A percentile compares a stretch with the other conserved stretches of the same genome.
Evolutionary conservation across 208 protist genomes (phyloP).

Genomic region (Trypanosoma theileri): DNA sequence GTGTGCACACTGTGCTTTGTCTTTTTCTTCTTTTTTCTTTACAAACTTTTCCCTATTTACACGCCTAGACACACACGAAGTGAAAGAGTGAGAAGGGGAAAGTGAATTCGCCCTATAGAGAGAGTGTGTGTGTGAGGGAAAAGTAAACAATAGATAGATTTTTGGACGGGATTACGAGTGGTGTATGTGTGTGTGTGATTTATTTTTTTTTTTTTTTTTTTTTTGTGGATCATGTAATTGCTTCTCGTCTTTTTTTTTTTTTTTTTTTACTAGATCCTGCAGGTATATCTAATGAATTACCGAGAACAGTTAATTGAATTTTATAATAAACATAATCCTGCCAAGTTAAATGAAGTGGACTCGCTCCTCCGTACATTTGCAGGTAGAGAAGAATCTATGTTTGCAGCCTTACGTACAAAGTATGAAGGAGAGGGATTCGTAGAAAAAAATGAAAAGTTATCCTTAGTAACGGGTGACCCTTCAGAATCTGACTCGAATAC

Average conservation of each 20-base stretch:
- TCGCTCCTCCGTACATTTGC: constrained; percentile 43
- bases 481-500: background rate
- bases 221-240: background rate
- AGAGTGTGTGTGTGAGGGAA: too few species aligned
- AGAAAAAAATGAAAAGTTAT: background rate
- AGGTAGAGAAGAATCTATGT: constrained; percentile 49
- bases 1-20: too few species aligned
- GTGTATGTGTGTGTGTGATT: constrained; percentile 14
- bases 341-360: constrained; percentile 54
- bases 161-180: too few species aligned
- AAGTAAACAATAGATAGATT: too few species aligned
- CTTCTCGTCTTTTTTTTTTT: background rate
- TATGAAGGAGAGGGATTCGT: constrained; percentile 26
- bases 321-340: constrained; percentile 59
- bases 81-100: too few species aligned
- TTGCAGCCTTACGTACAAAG: constrained; percentile 40
- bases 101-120: too few species aligned
- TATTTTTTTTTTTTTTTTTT: constrained; percentile 6
- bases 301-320: constrained; percentile 44
- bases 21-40: too few species aligned
- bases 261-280: background rate
- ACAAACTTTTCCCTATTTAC: too few species aligned
- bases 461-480: background rate
- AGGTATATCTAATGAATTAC: constrained; percentile 32
- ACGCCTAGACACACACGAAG: too few species aligned